phyloP scores from a whole-genome alignment of 192 early-diverging fungal species.

The Pecoramyces ruminantium region DNA sequence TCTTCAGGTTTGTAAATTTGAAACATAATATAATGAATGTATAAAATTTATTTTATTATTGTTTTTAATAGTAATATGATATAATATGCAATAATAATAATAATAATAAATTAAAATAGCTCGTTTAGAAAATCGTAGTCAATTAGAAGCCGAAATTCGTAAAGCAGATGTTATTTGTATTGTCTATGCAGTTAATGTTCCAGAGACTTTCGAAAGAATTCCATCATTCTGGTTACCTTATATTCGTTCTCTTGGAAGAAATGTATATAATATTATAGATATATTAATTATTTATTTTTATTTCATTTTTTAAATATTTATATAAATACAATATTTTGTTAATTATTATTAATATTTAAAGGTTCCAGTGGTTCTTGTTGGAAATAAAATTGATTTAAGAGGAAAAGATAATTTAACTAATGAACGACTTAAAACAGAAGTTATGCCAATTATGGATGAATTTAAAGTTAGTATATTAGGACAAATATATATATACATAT shows the following conservation, averaged over 20 bases:
- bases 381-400: constrained; percentile 78
- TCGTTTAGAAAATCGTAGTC: constrained; percentile 71
- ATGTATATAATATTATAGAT: constrained; percentile 35
- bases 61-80: too few species aligned
- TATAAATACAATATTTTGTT: too few species aligned
- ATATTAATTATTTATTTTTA: background rate
- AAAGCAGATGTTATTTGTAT: constrained; percentile 98
- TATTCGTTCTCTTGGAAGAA: constrained; percentile 77
- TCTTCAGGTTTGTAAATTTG: constrained; percentile 84
- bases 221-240: constrained; percentile 85
- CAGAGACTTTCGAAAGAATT: constrained; percentile 67
- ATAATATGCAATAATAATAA: background rate
- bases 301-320: too few species aligned
- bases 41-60: too few species aligned
- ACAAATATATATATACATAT: too few species aligned
- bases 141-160: constrained; percentile 80
- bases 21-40: background rate
- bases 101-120: constrained; percentile 18
- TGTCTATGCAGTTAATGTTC: constrained; percentile 81
- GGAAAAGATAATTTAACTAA: constrained; percentile 62
- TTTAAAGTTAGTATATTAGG: constrained; percentile 48
- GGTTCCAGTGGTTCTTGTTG: constrained; percentile 85
- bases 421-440: constrained; percentile 77
- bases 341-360: too few species aligned
- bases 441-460: constrained; percentile 97